A percentile compares a stretch with the other conserved stretches of the same genome.
phyloP scores from a whole-genome alignment of 495 filamentous ascomycete species.

The Hypoxylon fragiforme region DNA sequence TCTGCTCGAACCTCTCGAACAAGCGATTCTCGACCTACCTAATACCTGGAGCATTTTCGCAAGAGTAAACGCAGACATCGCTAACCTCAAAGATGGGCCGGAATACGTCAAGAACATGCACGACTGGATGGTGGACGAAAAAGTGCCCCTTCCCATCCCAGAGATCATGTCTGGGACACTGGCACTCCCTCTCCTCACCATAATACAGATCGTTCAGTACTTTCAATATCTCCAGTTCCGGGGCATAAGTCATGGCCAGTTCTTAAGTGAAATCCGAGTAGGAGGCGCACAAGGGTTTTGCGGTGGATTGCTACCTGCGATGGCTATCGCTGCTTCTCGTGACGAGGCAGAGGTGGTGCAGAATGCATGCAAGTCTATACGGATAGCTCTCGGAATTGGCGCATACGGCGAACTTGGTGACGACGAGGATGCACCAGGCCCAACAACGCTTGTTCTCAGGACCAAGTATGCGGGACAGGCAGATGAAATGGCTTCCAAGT shows the following conservation, averaged over 20 bases:
- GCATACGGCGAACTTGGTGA: conserved; percentile 39
- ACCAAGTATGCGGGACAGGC: conserved; percentile 37
- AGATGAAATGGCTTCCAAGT: conserved; percentile 32
- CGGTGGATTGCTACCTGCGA: conserved; percentile 31
- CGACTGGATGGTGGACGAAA: conserved; percentile 3
- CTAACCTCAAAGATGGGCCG: conserved; percentile 1
- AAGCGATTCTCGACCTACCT: conserved; percentile 4
- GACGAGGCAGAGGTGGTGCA: conserved; percentile 47
- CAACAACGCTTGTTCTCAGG: conserved; percentile 33
- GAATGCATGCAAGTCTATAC: conserved; percentile 39
- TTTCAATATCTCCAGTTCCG: conserved; percentile 38
- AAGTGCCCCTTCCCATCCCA: conserved; percentile 2
- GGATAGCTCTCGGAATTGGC: conserved; percentile 34
- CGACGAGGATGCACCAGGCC: conserved; percentile 18
- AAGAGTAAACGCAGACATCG: conserved; percentile 2
- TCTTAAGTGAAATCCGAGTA: conserved; percentile 6
- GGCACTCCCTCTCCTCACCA: conserved; percentile 35
- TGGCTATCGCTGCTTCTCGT: conserved; percentile 35
- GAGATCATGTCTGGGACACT: conserved; percentile 37
- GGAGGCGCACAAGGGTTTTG: conserved; percentile 39
- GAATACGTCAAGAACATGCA: not conserved
- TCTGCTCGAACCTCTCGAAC: not conserved
- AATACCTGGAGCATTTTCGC: conserved; percentile 3
- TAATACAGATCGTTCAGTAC: conserved; percentile 42
- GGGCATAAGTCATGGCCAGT: conserved; percentile 10